phyloP scores from a whole-genome alignment of 176 grass and related monocot genomes.

The Ananas comosus region DNA sequence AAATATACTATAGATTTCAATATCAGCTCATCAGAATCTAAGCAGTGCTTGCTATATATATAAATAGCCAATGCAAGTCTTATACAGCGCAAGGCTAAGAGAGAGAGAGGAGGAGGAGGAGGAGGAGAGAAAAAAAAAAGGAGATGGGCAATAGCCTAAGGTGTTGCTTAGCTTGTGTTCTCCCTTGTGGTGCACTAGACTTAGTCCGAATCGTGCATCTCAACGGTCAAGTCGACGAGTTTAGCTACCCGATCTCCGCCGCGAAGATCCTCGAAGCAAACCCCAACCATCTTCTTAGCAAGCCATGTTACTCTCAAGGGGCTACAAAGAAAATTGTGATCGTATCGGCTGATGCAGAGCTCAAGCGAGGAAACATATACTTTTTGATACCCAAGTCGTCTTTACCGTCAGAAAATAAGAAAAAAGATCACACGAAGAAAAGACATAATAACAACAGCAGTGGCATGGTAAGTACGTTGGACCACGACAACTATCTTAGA shows the following conservation, averaged over 20 bases:
- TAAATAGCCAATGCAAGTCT: not conserved
- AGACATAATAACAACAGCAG: conserved; percentile 1
- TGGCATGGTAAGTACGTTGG: conserved; percentile 19
- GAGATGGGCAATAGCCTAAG: conserved; percentile 86
- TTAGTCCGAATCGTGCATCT: conserved; percentile 83
- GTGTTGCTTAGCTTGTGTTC: conserved; percentile 78
- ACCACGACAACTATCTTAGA: conserved; percentile 62
- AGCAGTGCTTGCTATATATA: conserved; percentile 5
- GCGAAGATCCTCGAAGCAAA: conserved; percentile 54
- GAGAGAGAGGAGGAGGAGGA: not conserved
- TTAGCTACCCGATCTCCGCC: conserved; percentile 46
- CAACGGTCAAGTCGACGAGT: conserved; percentile 78
- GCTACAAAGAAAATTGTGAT: conserved; percentile 66
- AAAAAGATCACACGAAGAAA: conserved; percentile 41
- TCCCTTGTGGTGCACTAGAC: conserved; percentile 86
- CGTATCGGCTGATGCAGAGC: conserved; percentile 69
- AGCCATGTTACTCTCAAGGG: conserved; percentile 40
- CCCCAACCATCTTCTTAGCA: conserved; percentile 76
- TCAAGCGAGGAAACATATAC: conserved; percentile 88
- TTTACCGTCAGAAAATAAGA: conserved; percentile 32
- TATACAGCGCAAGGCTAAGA: too few relatives aligned
- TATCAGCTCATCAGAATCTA: not conserved
- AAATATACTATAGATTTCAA: not conserved
- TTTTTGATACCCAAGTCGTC: conserved; percentile 75
- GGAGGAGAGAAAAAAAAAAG: not conserved